Percentiles rank a stretch among this genome's conserved stretches.
These are phyloP conservation scores for Carpinus fangiana DNA, from an alignment of 306 rosid species.

Conservation along the genomic window DNA sequence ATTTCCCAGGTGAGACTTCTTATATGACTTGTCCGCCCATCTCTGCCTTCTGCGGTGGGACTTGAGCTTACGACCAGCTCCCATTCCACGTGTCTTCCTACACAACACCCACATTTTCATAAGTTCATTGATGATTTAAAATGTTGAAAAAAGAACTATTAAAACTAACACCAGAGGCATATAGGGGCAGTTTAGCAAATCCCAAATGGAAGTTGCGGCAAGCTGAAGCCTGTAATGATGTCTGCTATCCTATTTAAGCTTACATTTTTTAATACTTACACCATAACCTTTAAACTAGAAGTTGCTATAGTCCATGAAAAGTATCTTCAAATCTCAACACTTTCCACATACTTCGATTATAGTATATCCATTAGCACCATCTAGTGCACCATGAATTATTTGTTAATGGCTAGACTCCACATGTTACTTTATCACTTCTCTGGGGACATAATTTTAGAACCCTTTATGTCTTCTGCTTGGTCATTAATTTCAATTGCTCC, in stretches of 20 bases:
- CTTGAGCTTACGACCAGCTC: slow-evolving; percentile 89
- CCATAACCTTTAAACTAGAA: not conserved
- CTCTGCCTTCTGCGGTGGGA: slow-evolving; percentile 75
- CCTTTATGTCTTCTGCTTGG: not conserved
- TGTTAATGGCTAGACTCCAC: not conserved
- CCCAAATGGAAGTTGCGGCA: not conserved
- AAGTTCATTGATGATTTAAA: not conserved
- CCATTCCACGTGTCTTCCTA: slow-evolving; percentile 84
- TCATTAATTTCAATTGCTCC: not conserved
- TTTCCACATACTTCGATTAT: not conserved
- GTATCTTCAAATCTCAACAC: not conserved
- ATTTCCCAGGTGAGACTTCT: slow-evolving; percentile 77
- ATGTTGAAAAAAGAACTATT: not conserved
- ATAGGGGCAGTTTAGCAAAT: not conserved
- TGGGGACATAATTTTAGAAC: not conserved
- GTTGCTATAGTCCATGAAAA: not conserved
- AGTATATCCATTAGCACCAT: not conserved
- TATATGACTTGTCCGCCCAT: slow-evolving; percentile 82
- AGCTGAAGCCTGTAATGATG: too few relatives aligned
- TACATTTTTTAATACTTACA: not conserved
- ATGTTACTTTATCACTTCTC: not conserved
- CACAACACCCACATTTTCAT: not conserved
- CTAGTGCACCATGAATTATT: not conserved
- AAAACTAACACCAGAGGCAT: not conserved
- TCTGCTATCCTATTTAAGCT: too few relatives aligned